phyloP scores from a whole-genome alignment of 2,329 filamentous ascomycete genomes.

The Fusarium agapanthi region DNA sequence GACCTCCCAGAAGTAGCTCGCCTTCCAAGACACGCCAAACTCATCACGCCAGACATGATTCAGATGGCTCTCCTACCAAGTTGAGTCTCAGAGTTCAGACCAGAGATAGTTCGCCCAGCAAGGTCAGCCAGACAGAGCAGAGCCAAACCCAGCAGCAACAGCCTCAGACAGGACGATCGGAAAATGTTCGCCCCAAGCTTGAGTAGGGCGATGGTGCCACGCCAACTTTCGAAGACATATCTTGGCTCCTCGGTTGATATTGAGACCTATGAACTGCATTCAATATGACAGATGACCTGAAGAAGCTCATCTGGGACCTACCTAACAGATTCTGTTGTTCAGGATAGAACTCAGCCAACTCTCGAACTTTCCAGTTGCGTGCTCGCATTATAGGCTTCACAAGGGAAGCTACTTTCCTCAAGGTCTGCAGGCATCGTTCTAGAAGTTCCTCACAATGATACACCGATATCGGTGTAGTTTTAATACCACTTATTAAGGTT shows the following conservation, averaged over 20 bases:
- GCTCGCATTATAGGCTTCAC: constrained; percentile 97
- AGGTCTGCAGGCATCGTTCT: constrained; percentile 55
- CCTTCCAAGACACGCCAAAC: too few species aligned
- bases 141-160: too few species aligned
- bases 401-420: constrained; percentile 84
- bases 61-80: too few species aligned
- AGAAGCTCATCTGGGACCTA: constrained; percentile 56
- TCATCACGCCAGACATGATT: too few species aligned
- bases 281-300: background rate
- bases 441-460: background rate
- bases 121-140: too few species aligned
- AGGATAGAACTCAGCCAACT: constrained; percentile 87
- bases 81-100: too few species aligned
- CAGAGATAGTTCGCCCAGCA: too few species aligned
- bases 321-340: constrained; percentile 77
- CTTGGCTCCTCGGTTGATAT: constrained; percentile 77
- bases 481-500: background rate
- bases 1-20: too few species aligned
- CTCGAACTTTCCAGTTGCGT: constrained; percentile 79
- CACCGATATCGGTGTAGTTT: background rate
- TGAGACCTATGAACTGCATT: constrained; percentile 65
- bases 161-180: too few species aligned
- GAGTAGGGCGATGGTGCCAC: too few species aligned
- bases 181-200: too few species aligned
- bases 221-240: constrained; percentile 88